A percentile compares a stretch with the other conserved stretches of the same genome.
These are phyloP conservation scores for Tardiomyces digboiensis DNA, from an alignment of 1,139 yeast species.

Conservation along the genomic window DNA sequence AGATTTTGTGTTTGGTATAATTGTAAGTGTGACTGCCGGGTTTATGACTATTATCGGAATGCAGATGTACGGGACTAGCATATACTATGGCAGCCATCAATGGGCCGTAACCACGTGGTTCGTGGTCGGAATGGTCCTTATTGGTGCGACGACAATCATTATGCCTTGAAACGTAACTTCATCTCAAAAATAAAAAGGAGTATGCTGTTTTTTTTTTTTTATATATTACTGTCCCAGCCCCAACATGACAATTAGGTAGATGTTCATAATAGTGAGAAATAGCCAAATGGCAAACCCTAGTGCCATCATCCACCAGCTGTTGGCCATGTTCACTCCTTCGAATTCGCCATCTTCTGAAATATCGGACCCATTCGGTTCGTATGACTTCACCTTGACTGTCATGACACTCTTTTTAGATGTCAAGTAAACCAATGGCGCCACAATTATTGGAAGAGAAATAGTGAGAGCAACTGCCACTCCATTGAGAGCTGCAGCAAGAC, in stretches of 20 bases:
- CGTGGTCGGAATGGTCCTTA: constrained; percentile 22
- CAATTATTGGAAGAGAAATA: constrained; percentile 59
- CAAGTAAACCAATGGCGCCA: constrained; percentile 71
- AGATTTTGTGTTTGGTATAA: constrained; percentile 45
- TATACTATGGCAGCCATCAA: constrained; percentile 52
- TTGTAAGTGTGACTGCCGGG: constrained; percentile 74
- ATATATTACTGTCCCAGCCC: constrained; percentile 23
- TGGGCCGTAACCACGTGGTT: constrained; percentile 20
- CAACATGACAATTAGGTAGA: constrained; percentile 60
- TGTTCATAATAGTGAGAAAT: constrained; percentile 52
- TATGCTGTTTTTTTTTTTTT: neutral
- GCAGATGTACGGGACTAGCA: constrained; percentile 78
- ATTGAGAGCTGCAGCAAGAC: constrained; percentile 42
- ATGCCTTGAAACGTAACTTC: constrained; percentile 5
- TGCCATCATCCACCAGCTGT: constrained; percentile 47
- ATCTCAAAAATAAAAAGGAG: neutral
- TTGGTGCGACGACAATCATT: constrained; percentile 11
- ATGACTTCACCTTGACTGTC: constrained; percentile 32
- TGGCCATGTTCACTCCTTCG: constrained; percentile 37
- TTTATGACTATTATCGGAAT: constrained; percentile 71
- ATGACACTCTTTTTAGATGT: constrained; percentile 56
- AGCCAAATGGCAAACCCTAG: constrained; percentile 26
- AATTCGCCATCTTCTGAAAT: constrained; percentile 50
- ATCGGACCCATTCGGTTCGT: neutral
- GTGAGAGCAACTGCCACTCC: constrained; percentile 72